Percentiles rank a stretch among this genome's conserved stretches.
Evolutionary conservation across 2,329 filamentous ascomycete genomes (phyloP).

Genomic region (Penicillium brevicompactum): DNA sequence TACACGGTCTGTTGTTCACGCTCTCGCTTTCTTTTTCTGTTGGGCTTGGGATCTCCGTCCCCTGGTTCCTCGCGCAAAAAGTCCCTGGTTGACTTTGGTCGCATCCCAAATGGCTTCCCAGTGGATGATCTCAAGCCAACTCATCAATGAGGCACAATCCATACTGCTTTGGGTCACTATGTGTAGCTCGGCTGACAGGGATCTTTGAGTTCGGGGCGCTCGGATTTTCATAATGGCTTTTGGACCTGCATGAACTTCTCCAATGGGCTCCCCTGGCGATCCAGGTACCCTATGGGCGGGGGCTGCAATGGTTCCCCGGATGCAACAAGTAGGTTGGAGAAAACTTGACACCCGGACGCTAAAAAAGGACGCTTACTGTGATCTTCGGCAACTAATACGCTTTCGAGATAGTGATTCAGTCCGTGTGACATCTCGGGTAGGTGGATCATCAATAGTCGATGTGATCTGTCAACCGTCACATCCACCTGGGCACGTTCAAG

Average conservation of each 20-base stretch:
- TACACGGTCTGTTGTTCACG: too few species aligned
- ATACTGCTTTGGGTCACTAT: constrained; percentile 1
- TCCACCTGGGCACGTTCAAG: not conserved
- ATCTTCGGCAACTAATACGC: not conserved
- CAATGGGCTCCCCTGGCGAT: not conserved
- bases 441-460: not conserved
- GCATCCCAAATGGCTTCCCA: constrained; percentile 1
- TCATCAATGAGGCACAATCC: constrained; percentile 1
- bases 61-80: not conserved
- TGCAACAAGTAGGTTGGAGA: not conserved
- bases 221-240: not conserved
- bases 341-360: not conserved
- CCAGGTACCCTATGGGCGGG: not conserved
- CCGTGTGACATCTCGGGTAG: not conserved
- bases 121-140: constrained; percentile 4
- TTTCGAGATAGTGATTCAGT: not conserved
- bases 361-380: not conserved
- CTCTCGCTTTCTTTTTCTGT: too few species aligned
- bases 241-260: not conserved
- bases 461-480: not conserved
- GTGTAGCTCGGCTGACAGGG: not conserved
- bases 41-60: not conserved
- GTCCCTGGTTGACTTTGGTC: not conserved
- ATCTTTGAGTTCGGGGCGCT: not conserved
- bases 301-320: not conserved